A percentile compares a stretch with the other conserved stretches of the same genome.
phyloP scores from a whole-genome alignment of 805 yeast genomes.

The Sugiyamaella smithiae region DNA sequence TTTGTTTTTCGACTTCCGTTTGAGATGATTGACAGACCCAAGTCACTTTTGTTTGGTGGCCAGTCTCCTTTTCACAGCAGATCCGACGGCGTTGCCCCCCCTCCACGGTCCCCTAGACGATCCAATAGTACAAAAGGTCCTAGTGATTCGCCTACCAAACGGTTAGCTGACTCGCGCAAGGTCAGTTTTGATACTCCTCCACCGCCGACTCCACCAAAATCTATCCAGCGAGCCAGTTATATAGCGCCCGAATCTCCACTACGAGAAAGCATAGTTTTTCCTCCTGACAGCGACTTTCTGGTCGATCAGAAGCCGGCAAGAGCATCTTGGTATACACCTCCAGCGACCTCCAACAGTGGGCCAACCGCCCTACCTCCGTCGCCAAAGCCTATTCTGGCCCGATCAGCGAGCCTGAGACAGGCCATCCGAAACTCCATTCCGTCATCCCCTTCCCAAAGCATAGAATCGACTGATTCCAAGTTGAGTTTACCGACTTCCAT shows the following conservation, averaged over 20 bases:
- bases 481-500: not conserved
- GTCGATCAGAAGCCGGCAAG: not conserved
- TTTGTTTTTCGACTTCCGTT: no score
- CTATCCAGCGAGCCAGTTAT: not conserved
- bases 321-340: not conserved
- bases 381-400: not conserved
- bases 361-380: not conserved
- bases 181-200: not conserved
- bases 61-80: no score
- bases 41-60: no score
- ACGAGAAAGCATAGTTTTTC: not conserved
- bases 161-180: not conserved
- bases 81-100: slow-evolving; percentile 5
- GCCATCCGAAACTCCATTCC: not conserved
- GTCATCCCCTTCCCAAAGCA: not conserved
- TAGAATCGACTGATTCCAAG: not conserved
- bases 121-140: not conserved
- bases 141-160: no score
- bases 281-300: not conserved
- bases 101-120: slow-evolving; percentile 7
- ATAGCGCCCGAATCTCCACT: slow-evolving; percentile 1
- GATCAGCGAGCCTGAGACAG: slow-evolving; percentile 2
- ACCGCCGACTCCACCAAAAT: not conserved
- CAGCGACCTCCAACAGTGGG: not conserved
- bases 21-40: no score